These are phyloP conservation scores for Penicillium sp. DNA, from an alignment of 2,329 filamentous ascomycete species.

Conservation along the genomic window DNA sequence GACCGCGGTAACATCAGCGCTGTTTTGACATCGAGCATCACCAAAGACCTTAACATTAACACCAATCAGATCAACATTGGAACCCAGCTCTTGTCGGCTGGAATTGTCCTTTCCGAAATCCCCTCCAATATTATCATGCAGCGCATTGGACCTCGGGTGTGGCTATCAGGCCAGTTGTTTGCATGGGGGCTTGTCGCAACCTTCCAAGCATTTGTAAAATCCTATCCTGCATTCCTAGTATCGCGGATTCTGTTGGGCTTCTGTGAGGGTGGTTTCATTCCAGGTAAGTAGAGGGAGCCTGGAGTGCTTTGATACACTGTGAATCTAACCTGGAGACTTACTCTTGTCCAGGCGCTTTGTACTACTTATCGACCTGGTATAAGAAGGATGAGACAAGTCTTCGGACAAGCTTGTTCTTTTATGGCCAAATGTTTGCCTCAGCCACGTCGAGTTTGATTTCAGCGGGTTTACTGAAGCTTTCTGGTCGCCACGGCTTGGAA, in stretches of 20 bases:
- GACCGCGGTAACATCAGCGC: conserved; percentile 50
- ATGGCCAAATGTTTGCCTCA: conserved; percentile 57
- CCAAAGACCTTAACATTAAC: conserved; percentile 52
- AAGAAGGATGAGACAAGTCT: conserved; percentile 56
- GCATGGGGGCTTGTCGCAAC: conserved; percentile 57
- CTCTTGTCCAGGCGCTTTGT: conserved; percentile 30
- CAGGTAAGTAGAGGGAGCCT: conserved; percentile 40
- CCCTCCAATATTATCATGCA: conserved; percentile 57
- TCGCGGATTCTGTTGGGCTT: conserved; percentile 57
- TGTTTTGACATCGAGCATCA: conserved; percentile 56
- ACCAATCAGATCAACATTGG: conserved; percentile 60
- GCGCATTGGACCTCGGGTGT: conserved; percentile 56
- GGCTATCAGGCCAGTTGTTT: conserved; percentile 58
- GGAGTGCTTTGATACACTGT: not conserved
- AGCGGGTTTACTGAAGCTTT: conserved; percentile 51
- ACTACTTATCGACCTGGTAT: conserved; percentile 58
- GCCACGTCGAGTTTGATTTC: conserved; percentile 45
- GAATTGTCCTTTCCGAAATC: conserved; percentile 54
- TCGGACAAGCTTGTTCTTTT: conserved; percentile 58
- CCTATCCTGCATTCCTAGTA: conserved; percentile 51
- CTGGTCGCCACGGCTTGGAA: conserved; percentile 49
- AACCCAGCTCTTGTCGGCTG: conserved; percentile 54
- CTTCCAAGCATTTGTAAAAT: conserved; percentile 57
- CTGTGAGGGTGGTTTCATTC: conserved; percentile 59
- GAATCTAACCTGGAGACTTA: not conserved